Base-by-base conservation (phyloP, 768 basidiomycete genomes). In the Mycena indigotica region DNA sequence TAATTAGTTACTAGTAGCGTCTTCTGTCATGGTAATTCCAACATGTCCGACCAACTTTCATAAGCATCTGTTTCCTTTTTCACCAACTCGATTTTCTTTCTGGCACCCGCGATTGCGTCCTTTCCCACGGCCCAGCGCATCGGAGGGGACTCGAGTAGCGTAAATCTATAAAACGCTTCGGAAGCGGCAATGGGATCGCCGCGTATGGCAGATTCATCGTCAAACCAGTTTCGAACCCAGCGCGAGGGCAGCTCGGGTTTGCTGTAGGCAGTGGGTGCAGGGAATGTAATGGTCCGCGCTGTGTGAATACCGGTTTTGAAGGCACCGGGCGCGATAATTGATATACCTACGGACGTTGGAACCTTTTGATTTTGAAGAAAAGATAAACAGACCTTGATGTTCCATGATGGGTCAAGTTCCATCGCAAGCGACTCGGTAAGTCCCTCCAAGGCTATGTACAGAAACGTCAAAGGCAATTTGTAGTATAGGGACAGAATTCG, bases 1-100 rank as follows among this genome's bases (percentile, higher is more conserved):
- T n/a, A n/a, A n/a, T n/a, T n/a, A n/a, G n/a, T n/a, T n/a, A n/a
- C n/a, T n/a, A n/a, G n/a, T n/a, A n/a, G n/a, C n/a, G n/a, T n/a
- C n/a, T n/a, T n/a, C n/a, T n/a, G n/a, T n/a, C n/a, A n/a, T n/a
- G n/a, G n/a, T n/a, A 58, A 3, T 6, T 60, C 54, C 25, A 60
- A 25, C 28, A 45, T 30, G 10, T 60, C 58, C 4, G 54, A 60
- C 58, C 58, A 60, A 39, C 54, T 52, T 40, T 55, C 58, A 30
- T 51, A 60, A 41, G 21, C 29, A n/a, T 60, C 35, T 3, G 39
- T 55, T 21, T 60, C 58, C 16, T 32, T 45, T 2, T 21, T 1
- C 3, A 60, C 32, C 4, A 5, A n/a, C 32, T 45, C 38, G 15
- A 52, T 24, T 23, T 41, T 46, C 1, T 13, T 16, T 41, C 54